Evolutionary conservation across 345 rosid genomes (phyloP), one percentile per base, ranked within the genome.

Genomic region (Anastatica hierochuntica): DNA sequence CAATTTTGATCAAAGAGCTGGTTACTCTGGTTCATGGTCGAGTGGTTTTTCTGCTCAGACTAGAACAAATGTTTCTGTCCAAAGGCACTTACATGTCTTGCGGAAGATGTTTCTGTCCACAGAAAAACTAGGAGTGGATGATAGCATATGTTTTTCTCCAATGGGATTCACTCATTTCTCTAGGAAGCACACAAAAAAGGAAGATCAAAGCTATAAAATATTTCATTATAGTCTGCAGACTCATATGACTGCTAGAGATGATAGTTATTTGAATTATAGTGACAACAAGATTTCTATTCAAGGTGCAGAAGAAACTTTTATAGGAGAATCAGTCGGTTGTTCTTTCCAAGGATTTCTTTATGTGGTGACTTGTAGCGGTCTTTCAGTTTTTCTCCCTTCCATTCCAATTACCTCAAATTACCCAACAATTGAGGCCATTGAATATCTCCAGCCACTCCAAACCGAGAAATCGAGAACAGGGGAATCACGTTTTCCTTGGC

Each of bases 301-400:
- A 31, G 82, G 77, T 44, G 73, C 66, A 53, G 58, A 73, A 66
- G 82, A 79, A 51, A 56, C 64, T 67, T 55, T 56, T 52, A 56
- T 74, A 64, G 88, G 68, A 64, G 85, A 79, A 66, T 83, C 81
- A 61, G 76, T 92, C 68, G 98, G 86, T 55, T 85, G 98, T 57
- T 75, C 70, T 60, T 92, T 80, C 75, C 94, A 83, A 67, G 96
- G 96, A 11, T 77, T 71, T 72, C 63, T 92, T 42, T 92, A 85
- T 75, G 53, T 92, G 75, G 95, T 92, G 60, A 88, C 89, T 58
- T 62, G 76, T 64, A 64, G 48, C 58, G 98, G 95, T 54, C 74
- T 92, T 68, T 83, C 97, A 4, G 90, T 88, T 48, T 84, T 79
- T 75, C 96, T 92, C 63, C 97, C 98, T 29, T 68, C 88, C 48